Evolutionary conservation across 2,329 filamentous ascomycete species (phyloP).

Genomic region (Aphanocladium album): DNA sequence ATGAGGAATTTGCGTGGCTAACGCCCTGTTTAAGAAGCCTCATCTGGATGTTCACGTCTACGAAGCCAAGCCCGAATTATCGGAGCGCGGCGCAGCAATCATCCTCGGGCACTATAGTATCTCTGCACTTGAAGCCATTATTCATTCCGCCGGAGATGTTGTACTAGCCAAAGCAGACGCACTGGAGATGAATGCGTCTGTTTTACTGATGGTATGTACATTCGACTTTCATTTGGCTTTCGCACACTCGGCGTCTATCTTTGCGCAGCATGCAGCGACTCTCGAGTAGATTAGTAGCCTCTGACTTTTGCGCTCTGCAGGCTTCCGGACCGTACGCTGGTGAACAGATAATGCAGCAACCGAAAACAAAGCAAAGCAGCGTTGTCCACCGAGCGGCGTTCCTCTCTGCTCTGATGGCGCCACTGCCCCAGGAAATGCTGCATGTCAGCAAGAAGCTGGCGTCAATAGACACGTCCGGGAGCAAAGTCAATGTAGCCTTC

Average conservation of each 20-base stretch:
- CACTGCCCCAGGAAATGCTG: constrained; percentile 14
- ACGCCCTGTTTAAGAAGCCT: constrained; percentile 16
- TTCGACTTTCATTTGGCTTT: too few relatives aligned
- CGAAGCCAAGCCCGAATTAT: constrained; percentile 20
- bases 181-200: constrained; percentile 15
- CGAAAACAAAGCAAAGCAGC: background rate
- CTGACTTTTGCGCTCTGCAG: background rate
- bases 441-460: constrained; percentile 15
- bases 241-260: background rate
- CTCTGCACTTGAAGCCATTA: constrained; percentile 15
- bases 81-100: constrained; percentile 21
- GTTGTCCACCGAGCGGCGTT: constrained; percentile 20
- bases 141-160: background rate
- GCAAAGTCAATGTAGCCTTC: background rate
- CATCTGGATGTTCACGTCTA: constrained; percentile 20
- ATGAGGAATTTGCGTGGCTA: constrained; percentile 17
- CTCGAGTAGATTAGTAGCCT: background rate
- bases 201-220: constrained; percentile 5
- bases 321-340: constrained; percentile 1
- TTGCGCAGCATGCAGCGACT: background rate
- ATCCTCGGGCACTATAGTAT: constrained; percentile 16
- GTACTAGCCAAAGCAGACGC: constrained; percentile 17
- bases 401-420: constrained; percentile 17
- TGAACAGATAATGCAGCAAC: background rate
- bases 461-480: constrained; percentile 2